Evolutionary conservation across 164 flowering plant species (phyloP).

Genomic region (Vitis riparia): DNA sequence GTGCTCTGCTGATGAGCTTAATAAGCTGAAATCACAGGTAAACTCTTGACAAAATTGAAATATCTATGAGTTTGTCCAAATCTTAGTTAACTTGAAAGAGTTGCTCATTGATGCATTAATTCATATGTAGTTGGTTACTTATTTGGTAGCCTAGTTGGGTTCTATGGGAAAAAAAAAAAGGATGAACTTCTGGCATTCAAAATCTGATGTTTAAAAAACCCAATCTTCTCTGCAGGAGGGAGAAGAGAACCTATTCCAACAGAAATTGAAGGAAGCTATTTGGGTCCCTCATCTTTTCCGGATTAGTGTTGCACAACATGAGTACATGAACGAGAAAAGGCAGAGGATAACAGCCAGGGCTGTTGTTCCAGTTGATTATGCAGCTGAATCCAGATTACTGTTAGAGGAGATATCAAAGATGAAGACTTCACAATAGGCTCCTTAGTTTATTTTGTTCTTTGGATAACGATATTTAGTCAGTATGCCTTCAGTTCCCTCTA

Average conservation of each 20-base stretch:
- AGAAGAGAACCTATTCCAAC: conserved; percentile 36
- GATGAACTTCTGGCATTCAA: too few species aligned
- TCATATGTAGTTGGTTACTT: too few species aligned
- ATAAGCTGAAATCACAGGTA: conserved; percentile 72
- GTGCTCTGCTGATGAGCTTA: conserved; percentile 92
- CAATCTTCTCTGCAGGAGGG: conserved; percentile 28
- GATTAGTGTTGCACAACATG: conserved; percentile 67
- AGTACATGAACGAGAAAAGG: conserved; percentile 77
- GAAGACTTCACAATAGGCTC: conserved; percentile 32
- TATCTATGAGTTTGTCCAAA: too few species aligned
- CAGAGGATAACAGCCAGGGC: conserved; percentile 64
- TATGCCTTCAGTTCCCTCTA: too few species aligned
- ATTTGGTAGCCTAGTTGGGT: too few species aligned
- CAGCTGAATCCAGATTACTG: conserved; percentile 71
- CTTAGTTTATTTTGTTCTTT: neutral
- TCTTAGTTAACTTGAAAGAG: too few species aligned
- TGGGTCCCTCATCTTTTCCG: conserved; percentile 77
- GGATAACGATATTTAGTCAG: too few species aligned
- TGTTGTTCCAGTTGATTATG: conserved; percentile 72
- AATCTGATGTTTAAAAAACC: too few species aligned
- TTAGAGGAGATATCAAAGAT: conserved; percentile 72
- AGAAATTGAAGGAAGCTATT: conserved; percentile 67
- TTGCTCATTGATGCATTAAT: too few species aligned
- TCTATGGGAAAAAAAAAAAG: too few species aligned
- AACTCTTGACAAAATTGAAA: neutral